Percentiles rank a stretch among this genome's conserved stretches.
Evolutionary conservation across 371 early-diverging fungal genomes (phyloP).

Genomic region (Actinomortierella ambigua): DNA sequence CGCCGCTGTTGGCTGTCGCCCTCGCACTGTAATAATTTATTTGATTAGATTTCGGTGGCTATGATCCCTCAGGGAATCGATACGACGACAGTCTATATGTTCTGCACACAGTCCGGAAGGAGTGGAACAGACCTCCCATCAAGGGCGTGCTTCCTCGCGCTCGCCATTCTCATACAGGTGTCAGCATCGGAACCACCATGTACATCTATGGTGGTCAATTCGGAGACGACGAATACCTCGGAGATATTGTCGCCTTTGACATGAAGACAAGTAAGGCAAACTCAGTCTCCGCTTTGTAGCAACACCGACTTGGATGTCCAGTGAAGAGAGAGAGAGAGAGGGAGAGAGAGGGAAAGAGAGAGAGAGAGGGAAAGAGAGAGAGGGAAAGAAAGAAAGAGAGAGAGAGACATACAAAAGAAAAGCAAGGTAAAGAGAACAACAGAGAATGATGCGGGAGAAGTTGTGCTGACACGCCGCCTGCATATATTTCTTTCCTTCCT

Average conservation of each 20-base stretch:
- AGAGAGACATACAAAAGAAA: too few relatives aligned
- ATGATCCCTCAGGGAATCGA: conserved; percentile 43
- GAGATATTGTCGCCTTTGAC: conserved; percentile 75
- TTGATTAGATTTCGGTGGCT: conserved; percentile 45
- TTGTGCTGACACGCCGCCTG: background rate
- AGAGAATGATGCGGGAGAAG: too few relatives aligned
- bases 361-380: too few relatives aligned
- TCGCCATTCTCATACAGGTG: conserved; percentile 72
- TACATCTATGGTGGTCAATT: conserved; percentile 79
- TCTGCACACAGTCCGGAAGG: conserved; percentile 44
- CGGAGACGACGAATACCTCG: conserved; percentile 61
- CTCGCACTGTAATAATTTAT: too few relatives aligned
- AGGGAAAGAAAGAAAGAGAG: too few relatives aligned
- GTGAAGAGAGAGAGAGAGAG: too few relatives aligned
- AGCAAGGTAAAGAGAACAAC: too few relatives aligned
- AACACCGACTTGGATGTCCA: too few relatives aligned
- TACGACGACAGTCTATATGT: conserved; percentile 37
- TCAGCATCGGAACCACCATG: conserved; percentile 65
- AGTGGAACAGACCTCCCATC: conserved; percentile 60
- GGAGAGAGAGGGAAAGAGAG: too few relatives aligned
- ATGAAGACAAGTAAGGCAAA: conserved; percentile 57
- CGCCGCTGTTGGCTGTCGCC: too few relatives aligned
- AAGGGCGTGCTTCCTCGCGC: conserved; percentile 64
- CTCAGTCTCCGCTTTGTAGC: background rate
- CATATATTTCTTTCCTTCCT: background rate